Evolutionary conservation across 306 rosid genomes (phyloP).

Genomic region (Boehmeria nivea): DNA sequence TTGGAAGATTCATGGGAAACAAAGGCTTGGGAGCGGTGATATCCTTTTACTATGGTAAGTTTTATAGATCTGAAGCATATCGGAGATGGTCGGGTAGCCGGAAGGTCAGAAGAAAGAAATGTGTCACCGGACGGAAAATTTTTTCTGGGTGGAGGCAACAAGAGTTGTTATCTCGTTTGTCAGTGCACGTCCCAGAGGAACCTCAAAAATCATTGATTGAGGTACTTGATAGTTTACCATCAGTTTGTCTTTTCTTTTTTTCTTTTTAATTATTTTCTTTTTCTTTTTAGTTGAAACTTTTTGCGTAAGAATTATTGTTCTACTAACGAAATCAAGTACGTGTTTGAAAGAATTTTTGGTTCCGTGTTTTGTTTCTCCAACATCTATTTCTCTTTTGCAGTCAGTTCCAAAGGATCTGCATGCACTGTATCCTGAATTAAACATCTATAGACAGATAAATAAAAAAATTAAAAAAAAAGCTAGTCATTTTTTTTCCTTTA

Average conservation of each 20-base stretch:
- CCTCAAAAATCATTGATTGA: constrained; percentile 37
- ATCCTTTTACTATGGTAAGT: constrained; percentile 69
- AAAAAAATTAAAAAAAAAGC: no score
- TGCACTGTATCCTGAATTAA: no score
- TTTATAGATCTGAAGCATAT: constrained; percentile 54
- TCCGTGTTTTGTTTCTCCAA: no score
- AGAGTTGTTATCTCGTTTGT: constrained; percentile 60
- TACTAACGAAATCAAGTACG: neutral
- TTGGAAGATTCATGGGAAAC: constrained; percentile 50
- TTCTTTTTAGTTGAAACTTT: constrained; percentile 10
- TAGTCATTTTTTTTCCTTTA: no score
- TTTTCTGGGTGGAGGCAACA: constrained; percentile 62
- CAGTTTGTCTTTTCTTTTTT: neutral
- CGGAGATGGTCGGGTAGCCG: constrained; percentile 58
- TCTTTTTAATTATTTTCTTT: no score
- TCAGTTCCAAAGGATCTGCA: no score
- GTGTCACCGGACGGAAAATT: constrained; percentile 46
- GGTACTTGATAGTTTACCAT: constrained; percentile 38
- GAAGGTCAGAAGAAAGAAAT: constrained; percentile 52
- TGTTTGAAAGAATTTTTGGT: no score
- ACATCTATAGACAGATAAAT: no score
- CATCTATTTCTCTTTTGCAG: neutral
- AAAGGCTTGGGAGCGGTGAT: constrained; percentile 55
- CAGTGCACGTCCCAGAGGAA: constrained; percentile 47
- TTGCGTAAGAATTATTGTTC: no score